phyloP scores from a whole-genome alignment of 129 eudicot species.

The Smallanthus sonchifolius region DNA sequence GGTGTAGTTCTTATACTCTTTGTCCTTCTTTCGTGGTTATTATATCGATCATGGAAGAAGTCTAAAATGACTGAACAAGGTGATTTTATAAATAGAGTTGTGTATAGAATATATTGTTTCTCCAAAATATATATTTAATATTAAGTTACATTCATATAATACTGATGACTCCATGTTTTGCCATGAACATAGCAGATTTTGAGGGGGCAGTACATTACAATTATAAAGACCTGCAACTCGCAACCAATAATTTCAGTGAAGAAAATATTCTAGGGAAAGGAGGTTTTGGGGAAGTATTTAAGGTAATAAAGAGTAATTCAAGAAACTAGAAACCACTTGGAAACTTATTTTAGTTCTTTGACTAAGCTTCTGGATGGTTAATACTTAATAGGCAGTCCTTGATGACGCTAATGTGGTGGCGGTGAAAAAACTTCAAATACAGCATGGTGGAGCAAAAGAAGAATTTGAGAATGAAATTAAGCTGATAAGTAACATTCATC shows the following conservation, averaged over 20 bases:
- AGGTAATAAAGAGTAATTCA: background rate
- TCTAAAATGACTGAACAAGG: slow-evolving; percentile 37
- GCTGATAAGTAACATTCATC: slow-evolving; percentile 69
- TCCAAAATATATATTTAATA: too few relatives aligned
- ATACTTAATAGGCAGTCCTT: slow-evolving; percentile 41
- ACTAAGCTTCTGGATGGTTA: background rate
- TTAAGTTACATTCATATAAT: background rate
- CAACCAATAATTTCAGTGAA: slow-evolving; percentile 40
- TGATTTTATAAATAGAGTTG: background rate
- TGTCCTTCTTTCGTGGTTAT: background rate
- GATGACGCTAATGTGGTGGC: slow-evolving; percentile 54
- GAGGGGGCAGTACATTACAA: slow-evolving; percentile 35
- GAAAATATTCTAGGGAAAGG: slow-evolving; percentile 53
- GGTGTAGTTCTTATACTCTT: slow-evolving; percentile 20
- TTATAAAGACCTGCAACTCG: slow-evolving; percentile 16
- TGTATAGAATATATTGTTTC: too few relatives aligned
- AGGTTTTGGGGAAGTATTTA: slow-evolving; percentile 52
- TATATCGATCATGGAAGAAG: slow-evolving; percentile 27
- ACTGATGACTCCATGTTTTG: slow-evolving; percentile 8
- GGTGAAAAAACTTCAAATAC: slow-evolving; percentile 48
- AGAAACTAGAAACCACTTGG: background rate
- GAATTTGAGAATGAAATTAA: slow-evolving; percentile 63
- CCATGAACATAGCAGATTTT: slow-evolving; percentile 31
- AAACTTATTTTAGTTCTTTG: background rate
- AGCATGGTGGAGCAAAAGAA: slow-evolving; percentile 39